phyloP scores from a whole-genome alignment of 768 basidiomycete genomes.

The Boletus rubropictus region DNA sequence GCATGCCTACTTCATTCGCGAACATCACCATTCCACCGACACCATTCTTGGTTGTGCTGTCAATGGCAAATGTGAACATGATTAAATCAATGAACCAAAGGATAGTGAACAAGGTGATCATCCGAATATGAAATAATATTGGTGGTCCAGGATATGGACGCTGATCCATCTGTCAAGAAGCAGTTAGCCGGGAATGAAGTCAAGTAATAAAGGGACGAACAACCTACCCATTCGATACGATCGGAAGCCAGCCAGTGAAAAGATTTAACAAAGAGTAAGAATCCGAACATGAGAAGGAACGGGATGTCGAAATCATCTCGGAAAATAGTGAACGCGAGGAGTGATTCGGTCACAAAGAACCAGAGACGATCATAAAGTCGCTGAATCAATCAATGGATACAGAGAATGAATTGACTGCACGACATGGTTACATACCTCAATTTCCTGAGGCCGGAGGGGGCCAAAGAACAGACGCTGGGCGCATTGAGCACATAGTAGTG shows the following conservation, averaged over 20 bases:
- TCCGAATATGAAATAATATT: conserved; percentile 78
- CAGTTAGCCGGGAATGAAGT: not conserved
- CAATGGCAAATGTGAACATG: conserved; percentile 76
- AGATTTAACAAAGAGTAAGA: conserved; percentile 89
- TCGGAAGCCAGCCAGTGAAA: conserved; percentile 98
- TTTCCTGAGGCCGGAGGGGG: conserved; percentile 74
- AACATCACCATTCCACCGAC: conserved; percentile 93
- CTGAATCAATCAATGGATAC: conserved; percentile 38
- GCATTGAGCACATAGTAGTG: conserved; percentile 68
- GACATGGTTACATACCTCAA: conserved; percentile 60
- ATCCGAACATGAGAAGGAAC: conserved; percentile 92
- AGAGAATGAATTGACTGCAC: not conserved
- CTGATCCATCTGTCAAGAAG: conserved; percentile 88
- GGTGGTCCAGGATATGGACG: conserved; percentile 81
- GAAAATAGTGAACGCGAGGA: conserved; percentile 96
- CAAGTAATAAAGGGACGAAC: not conserved
- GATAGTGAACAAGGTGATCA: conserved; percentile 66
- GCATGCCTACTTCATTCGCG: conserved; percentile 73
- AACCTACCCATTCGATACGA: conserved; percentile 88
- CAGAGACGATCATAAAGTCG: conserved; percentile 92
- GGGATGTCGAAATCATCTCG: conserved; percentile 90
- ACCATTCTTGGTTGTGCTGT: conserved; percentile 71
- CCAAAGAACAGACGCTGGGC: conserved; percentile 92
- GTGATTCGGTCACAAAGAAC: conserved; percentile 96
- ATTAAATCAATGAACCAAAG: conserved; percentile 69